Base-by-base conservation (phyloP, 345 rosid species). In the Euclidium syriacum region DNA sequence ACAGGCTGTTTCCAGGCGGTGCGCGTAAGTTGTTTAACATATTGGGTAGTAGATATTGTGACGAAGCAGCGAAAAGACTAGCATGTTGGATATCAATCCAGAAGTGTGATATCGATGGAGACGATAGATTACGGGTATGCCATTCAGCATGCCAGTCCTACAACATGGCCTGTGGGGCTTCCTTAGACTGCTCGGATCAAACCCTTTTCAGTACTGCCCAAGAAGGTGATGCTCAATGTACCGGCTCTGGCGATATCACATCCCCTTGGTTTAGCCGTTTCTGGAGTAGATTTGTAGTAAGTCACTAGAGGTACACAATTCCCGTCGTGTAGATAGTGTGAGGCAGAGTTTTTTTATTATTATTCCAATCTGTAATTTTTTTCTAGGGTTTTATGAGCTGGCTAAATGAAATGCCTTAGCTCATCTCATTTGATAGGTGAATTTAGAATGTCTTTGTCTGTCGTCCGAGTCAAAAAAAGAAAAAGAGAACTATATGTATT, bases 21-120 rank as follows among this genome's bases (percentile, higher is more conserved):
- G 96, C 96, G 35, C 75, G 92, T 4, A 95, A 95, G 74, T 58
- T 95, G 55, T 82, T 95, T 62, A 90, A 82, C 57, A 79, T 85
- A 16, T 84, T 90, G 8, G 87, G 95, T 39, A 79, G 78, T 78
- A 83, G 89, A 55, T 83, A 86, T 30, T 95, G 97, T 18, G 89
- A 90, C 44, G 83, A 83, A 34, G 95, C 96, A 58, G 97, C 99
- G 1, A 95, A 86, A 74, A 81, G 80, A 70, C 80, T 95, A 24
- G 97, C 99, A 33, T 95, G 99, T 84, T 95, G 97, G 97, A 95
- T 95, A 70, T 95, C 99, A 0, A 95, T 95, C 83, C 99, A 95
- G 58, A 90, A 88, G 71, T 95, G 99, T 10, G 91, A 95, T 51
- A 78, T 66, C 42, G 96, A 95, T 54, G 96, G 97, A 7, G 97